Evolutionary conservation across 345 rosid species (phyloP).

Genomic region (Rubroshorea leprosula): DNA sequence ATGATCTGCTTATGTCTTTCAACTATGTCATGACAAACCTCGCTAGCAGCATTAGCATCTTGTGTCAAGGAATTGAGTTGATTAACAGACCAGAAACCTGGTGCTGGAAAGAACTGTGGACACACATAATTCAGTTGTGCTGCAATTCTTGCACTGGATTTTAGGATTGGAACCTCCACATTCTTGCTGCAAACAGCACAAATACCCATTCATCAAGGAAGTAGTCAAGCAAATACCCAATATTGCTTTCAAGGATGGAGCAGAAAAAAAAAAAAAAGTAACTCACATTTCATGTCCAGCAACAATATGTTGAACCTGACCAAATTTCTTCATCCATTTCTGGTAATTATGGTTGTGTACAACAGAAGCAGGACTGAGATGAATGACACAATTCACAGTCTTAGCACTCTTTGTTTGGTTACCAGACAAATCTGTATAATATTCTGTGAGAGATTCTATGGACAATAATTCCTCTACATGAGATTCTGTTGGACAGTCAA

Average conservation of each 20-base stretch:
- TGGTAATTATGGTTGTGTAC: slow-evolving; percentile 43
- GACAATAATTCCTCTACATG: slow-evolving; percentile 45
- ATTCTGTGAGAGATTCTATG: slow-evolving; percentile 36
- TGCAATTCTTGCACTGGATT: slow-evolving; percentile 73
- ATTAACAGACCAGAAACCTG: slow-evolving; percentile 58
- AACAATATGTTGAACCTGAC: slow-evolving; percentile 66
- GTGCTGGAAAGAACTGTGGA: slow-evolving; percentile 81
- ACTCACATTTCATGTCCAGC: slow-evolving; percentile 75
- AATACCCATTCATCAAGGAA: not conserved
- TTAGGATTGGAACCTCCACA: slow-evolving; percentile 62
- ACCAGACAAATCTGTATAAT: slow-evolving; percentile 32
- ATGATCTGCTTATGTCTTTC: not conserved
- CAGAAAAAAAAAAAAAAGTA: slow-evolving; percentile 2
- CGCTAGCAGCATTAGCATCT: slow-evolving; percentile 15
- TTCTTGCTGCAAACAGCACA: slow-evolving; percentile 45
- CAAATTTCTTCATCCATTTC: slow-evolving; percentile 70
- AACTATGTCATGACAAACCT: slow-evolving; percentile 39
- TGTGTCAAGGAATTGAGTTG: slow-evolving; percentile 21
- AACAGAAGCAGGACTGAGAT: slow-evolving; percentile 64
- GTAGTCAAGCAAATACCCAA: not conserved
- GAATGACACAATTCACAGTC: slow-evolving; percentile 61
- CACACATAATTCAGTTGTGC: slow-evolving; percentile 79
- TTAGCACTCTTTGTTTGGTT: slow-evolving; percentile 26
- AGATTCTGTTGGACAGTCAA: slow-evolving; percentile 76
- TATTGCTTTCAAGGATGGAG: slow-evolving; percentile 6